Evolutionary conservation across 805 yeast genomes (phyloP).

Genomic region (Lipomyces starkeyi): DNA sequence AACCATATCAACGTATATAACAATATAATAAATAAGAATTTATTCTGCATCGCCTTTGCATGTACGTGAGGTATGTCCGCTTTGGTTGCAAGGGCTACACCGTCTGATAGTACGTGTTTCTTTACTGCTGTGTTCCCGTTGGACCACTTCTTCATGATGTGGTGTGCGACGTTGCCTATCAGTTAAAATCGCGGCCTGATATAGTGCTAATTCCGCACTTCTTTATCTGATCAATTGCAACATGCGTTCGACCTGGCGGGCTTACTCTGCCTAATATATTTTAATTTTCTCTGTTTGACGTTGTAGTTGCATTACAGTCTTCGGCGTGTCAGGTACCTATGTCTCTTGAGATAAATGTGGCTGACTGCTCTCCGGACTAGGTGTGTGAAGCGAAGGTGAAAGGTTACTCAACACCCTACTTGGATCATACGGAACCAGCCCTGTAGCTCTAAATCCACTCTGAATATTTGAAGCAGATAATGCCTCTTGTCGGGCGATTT

Average conservation of each 20-base stretch:
- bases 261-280: no score
- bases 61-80: no score
- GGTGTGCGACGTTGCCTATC: not conserved
- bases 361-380: no score
- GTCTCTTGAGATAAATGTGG: no score
- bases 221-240: constrained; percentile 4
- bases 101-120: not conserved
- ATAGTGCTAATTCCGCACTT: constrained; percentile 1
- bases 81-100: not conserved
- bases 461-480: not conserved
- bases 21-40: no score
- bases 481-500: not conserved
- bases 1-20: no score
- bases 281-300: no score
- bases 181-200: not conserved
- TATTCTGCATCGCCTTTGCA: no score
- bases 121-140: not conserved
- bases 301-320: no score
- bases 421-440: not conserved
- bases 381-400: not conserved
- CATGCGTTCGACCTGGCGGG: not conserved
- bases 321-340: no score
- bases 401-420: not conserved
- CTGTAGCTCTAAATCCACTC: not conserved
- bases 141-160: not conserved